These are phyloP conservation scores for Microcos paniculata DNA, from an alignment of 345 rosid species.

Conservation along the genomic window DNA sequence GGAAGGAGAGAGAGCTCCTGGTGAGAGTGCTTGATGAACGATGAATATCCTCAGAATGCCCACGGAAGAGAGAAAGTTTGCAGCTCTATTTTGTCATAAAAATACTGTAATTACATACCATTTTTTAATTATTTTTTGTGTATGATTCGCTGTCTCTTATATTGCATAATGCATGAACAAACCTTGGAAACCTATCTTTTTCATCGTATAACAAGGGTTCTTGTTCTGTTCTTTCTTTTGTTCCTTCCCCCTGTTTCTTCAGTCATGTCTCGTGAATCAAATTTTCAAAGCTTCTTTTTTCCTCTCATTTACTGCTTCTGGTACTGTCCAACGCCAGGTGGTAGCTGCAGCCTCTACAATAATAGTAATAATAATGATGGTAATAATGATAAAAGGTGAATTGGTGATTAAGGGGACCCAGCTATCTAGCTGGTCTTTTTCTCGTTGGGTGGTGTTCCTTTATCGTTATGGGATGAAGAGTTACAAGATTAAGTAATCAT, in stretches of 20 bases:
- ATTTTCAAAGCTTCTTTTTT: neutral
- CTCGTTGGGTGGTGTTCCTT: neutral
- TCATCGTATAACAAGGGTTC: constrained; percentile 12
- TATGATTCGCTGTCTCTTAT: constrained; percentile 5
- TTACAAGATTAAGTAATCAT: neutral
- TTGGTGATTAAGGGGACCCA: neutral
- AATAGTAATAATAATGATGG: neutral
- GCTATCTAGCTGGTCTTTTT: neutral
- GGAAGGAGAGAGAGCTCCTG: constrained; percentile 4
- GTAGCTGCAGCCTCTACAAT: neutral
- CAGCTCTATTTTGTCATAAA: constrained; percentile 32
- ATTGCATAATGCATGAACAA: constrained; percentile 23
- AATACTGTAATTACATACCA: constrained; percentile 50
- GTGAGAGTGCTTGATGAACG: neutral
- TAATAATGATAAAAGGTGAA: too few relatives aligned
- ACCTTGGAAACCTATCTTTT: neutral
- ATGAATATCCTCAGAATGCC: neutral
- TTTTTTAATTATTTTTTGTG: constrained; percentile 32
- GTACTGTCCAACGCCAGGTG: neutral
- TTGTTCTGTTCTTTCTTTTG: neutral
- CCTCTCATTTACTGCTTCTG: neutral
- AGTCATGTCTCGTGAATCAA: constrained; percentile 18
- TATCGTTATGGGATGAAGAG: neutral
- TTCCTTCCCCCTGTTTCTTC: neutral
- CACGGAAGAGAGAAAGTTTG: constrained; percentile 16